Base-by-base conservation (phyloP, 306 rosid genomes). In the Mimosa pudica region DNA sequence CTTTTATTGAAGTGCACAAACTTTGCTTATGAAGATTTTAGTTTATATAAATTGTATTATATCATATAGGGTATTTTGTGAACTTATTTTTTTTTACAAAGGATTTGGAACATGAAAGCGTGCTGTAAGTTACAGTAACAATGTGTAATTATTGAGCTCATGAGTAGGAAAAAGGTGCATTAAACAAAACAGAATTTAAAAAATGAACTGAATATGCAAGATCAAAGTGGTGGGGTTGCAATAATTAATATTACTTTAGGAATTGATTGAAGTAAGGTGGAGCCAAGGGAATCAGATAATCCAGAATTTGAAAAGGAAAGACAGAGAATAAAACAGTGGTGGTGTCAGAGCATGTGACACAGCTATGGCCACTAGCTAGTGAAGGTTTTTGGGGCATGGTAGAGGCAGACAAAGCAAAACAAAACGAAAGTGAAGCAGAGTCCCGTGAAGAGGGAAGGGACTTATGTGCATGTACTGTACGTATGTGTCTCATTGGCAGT, bases 261-360 rank as follows among this genome's bases (percentile, higher is more conserved):
- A 76, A 24, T 55, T 55, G 46, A 78, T 78, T 33, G 75, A 55
- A 78, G 81, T 24, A 11, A 30, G 48, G 57, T 44, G 52, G 63
- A 69, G 65, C 57, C 14, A 35, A 41, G 52, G 54, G 55, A 41
- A 24, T 55, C 70, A 63, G 69, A 71, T 76, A 79, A 65, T 65
- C 51, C 72, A 73, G 9, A 44, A 77, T 68, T 70, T 12, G 74
- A 70, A 45, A 70, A 70, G 33, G 74, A 45, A 45, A 14, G 84
- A 82, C 67, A 80, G 74, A 81, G 86, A 84, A 86, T 75, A 85
- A 80, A 82, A 84, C 90, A 86, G 72, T 75, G 63, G 30, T n/a
- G 20, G 70, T 84, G 87, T 81, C 87, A 84, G 89, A 80, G 71
- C 90, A 89, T 86, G 92, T 88, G 92, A 88, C 51, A 70, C 71